These are phyloP conservation scores for Aspergillus wentii DNA, from an alignment of 495 filamentous ascomycete species.

Conservation along the genomic window DNA sequence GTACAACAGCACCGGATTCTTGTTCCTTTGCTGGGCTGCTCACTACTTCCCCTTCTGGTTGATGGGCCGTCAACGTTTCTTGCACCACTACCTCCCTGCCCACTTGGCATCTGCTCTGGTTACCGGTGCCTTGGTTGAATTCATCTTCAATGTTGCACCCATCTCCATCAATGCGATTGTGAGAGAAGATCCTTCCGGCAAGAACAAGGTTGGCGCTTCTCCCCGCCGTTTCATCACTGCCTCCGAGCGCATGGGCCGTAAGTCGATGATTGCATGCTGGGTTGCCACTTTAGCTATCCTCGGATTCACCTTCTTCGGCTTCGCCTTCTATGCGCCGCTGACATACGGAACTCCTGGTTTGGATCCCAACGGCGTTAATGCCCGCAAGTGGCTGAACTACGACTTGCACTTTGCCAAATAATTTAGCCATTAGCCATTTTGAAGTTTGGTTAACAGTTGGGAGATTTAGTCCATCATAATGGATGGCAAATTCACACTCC, in stretches of 20 bases:
- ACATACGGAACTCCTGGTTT: slow-evolving; percentile 96
- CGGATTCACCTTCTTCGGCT: slow-evolving; percentile 64
- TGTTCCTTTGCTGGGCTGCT: slow-evolving; percentile 84
- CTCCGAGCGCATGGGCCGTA: slow-evolving; percentile 72
- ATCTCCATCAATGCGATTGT: slow-evolving; percentile 37
- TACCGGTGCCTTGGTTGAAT: slow-evolving; percentile 92
- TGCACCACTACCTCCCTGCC: slow-evolving; percentile 77
- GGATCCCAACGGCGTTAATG: slow-evolving; percentile 69
- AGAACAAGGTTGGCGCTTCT: slow-evolving; percentile 28
- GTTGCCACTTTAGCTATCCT: slow-evolving; percentile 68
- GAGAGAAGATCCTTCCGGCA: slow-evolving; percentile 37
- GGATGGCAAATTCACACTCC: too few relatives aligned
- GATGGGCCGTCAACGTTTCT: slow-evolving; percentile 71
- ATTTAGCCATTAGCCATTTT: too few relatives aligned
- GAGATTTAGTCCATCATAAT: too few relatives aligned
- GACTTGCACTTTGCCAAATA: slow-evolving; percentile 99
- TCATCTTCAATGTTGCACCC: slow-evolving; percentile 89
- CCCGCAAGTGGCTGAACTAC: slow-evolving; percentile 93
- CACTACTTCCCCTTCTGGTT: slow-evolving; percentile 73
- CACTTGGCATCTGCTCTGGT: slow-evolving; percentile 92
- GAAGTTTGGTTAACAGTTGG: too few relatives aligned
- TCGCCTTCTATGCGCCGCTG: slow-evolving; percentile 88
- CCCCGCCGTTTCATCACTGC: slow-evolving; percentile 56
- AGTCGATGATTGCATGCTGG: slow-evolving; percentile 76
- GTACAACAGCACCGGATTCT: slow-evolving; percentile 97